A percentile compares a stretch with the other conserved stretches of the same genome.
phyloP scores from a whole-genome alignment of 495 filamentous ascomycete genomes.

The Aspergillus campestris region DNA sequence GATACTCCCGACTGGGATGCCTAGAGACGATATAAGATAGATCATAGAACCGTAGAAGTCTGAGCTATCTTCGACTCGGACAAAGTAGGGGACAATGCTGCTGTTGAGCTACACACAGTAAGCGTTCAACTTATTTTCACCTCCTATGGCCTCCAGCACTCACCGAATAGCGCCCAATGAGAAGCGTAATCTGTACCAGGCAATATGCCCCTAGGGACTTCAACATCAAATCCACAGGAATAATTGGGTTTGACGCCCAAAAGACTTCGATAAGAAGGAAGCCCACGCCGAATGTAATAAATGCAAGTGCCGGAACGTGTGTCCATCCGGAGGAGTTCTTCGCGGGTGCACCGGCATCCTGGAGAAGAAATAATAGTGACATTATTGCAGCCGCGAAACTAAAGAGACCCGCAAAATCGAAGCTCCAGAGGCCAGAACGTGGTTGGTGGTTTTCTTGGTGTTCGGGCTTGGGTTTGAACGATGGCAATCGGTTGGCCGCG shows the following conservation, averaged over 20 bases:
- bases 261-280: conserved; percentile 17
- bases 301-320: conserved; percentile 1
- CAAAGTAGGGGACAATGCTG: conserved; percentile 13
- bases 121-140: too few relatives aligned
- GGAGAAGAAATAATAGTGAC: conserved; percentile 5
- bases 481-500: conserved; percentile 7
- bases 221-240: conserved; percentile 16
- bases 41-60: conserved; percentile 6
- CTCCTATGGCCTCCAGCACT: too few relatives aligned
- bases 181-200: conserved; percentile 6
- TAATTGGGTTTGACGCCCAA: conserved; percentile 14
- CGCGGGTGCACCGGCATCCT: not conserved
- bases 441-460: not conserved
- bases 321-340: not conserved
- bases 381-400: conserved; percentile 5
- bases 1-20: conserved; percentile 15
- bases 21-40: conserved; percentile 6
- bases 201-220: conserved; percentile 7
- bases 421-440: not conserved
- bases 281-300: not conserved
- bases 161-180: conserved; percentile 6
- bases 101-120: conserved; percentile 5
- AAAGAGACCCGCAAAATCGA: conserved; percentile 11
- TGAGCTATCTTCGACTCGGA: conserved; percentile 11
- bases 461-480: conserved; percentile 1